Evolutionary conservation across 1,139 yeast genomes (phyloP).

Genomic region (Candida buenavistaensis): DNA sequence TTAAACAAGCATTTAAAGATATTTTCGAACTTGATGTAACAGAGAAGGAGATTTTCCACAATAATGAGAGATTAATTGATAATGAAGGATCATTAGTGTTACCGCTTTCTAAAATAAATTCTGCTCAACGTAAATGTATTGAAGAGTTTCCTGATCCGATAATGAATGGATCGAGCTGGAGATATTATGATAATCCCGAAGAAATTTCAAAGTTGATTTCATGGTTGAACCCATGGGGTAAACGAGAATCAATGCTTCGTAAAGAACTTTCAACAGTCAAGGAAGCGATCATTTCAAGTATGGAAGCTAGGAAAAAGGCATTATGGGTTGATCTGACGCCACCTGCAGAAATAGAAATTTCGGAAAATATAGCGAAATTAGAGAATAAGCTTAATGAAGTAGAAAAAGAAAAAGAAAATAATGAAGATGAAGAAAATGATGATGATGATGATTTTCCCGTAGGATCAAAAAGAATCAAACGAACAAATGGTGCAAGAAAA

Average conservation of each 20-base stretch:
- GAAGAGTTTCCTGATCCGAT: slow-evolving; percentile 67
- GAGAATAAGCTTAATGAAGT: slow-evolving; percentile 1
- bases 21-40: slow-evolving; percentile 20
- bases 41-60: slow-evolving; percentile 17
- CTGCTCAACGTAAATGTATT: slow-evolving; percentile 60
- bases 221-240: slow-evolving; percentile 80
- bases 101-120: slow-evolving; percentile 29
- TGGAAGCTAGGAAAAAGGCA: slow-evolving; percentile 59
- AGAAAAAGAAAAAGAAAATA: slow-evolving; percentile 7
- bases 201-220: slow-evolving; percentile 57
- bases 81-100: slow-evolving; percentile 43
- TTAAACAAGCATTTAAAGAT: slow-evolving; percentile 20
- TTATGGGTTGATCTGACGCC: slow-evolving; percentile 38
- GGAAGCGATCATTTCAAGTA: slow-evolving; percentile 56
- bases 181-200: slow-evolving; percentile 62
- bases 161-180: slow-evolving; percentile 59
- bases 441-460: slow-evolving; percentile 28
- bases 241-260: slow-evolving; percentile 64
- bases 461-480: slow-evolving; percentile 25
- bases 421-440: slow-evolving; percentile 12
- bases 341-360: slow-evolving; percentile 42
- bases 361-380: slow-evolving; percentile 35
- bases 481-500: slow-evolving; percentile 20
- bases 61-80: slow-evolving; percentile 30
- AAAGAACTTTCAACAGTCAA: slow-evolving; percentile 60